phyloP scores from a whole-genome alignment of 768 basidiomycete species.

The Podaxis sp. region DNA sequence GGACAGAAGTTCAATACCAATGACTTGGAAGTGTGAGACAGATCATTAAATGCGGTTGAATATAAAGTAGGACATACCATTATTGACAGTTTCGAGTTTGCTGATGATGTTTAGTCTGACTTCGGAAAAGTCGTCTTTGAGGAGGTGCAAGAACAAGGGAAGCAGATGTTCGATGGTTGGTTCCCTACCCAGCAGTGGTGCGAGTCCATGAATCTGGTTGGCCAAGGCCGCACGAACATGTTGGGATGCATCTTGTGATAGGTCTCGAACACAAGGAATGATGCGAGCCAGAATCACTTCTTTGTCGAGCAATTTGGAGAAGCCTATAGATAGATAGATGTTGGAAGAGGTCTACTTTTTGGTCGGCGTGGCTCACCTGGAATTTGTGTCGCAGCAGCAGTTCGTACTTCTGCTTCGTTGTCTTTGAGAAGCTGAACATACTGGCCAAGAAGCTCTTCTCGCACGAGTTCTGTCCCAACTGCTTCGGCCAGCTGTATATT shows the following conservation, averaged over 20 bases:
- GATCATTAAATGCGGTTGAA: constrained; percentile 14
- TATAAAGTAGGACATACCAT: constrained; percentile 51
- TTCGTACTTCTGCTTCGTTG: constrained; percentile 97
- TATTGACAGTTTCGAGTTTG: constrained; percentile 95
- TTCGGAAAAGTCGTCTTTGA: constrained; percentile 99
- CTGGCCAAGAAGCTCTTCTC: constrained; percentile 91
- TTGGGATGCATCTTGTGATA: constrained; percentile 91
- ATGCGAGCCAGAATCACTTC: constrained; percentile 92
- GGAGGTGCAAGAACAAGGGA: constrained; percentile 90
- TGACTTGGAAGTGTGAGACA: constrained; percentile 55
- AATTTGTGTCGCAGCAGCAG: constrained; percentile 93
- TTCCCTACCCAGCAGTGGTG: constrained; percentile 90
- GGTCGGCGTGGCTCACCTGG: constrained; percentile 60
- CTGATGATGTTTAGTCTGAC: constrained; percentile 97
- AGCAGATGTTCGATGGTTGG: constrained; percentile 96
- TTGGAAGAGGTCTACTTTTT: constrained; percentile 5
- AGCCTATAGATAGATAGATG: constrained; percentile 52
- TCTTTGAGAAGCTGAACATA: constrained; percentile 95
- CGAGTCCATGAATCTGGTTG: constrained; percentile 93
- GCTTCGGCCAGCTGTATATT: constrained; percentile 76
- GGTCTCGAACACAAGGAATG: constrained; percentile 91
- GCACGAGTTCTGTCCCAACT: constrained; percentile 84
- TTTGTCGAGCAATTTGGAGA: constrained; percentile 89
- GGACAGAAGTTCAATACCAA: constrained; percentile 92
- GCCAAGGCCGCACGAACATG: constrained; percentile 97